These are phyloP conservation scores for Naegleria gruberi DNA, from an alignment of 208 protist species.

Conservation along the genomic window DNA sequence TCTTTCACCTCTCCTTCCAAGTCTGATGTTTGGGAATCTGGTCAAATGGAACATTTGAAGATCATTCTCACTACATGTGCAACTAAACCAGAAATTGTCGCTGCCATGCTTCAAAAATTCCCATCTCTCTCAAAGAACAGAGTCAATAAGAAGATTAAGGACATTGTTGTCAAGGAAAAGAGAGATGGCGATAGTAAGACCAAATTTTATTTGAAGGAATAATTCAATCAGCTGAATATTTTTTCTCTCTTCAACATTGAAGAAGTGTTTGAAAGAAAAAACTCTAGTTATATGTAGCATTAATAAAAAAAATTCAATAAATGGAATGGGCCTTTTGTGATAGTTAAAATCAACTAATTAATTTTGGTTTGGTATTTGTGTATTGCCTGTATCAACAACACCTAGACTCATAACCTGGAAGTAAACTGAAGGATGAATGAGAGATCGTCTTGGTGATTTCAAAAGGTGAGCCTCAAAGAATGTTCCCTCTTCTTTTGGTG, in stretches of 20 bases:
- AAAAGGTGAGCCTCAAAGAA: background rate
- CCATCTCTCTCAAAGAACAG: background rate
- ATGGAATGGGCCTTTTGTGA: too few relatives aligned
- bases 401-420: background rate
- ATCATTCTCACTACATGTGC: background rate
- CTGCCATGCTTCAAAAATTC: background rate
- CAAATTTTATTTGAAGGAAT: background rate
- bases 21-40: background rate
- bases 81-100: background rate
- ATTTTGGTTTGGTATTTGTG: too few relatives aligned
- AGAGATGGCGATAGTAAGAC: background rate
- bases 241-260: too few relatives aligned
- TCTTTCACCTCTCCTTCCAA: background rate
- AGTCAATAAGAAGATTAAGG: background rate
- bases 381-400: background rate
- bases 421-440: background rate
- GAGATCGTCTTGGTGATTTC: background rate
- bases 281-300: too few relatives aligned
- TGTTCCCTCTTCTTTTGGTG: background rate
- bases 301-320: too few relatives aligned
- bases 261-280: too few relatives aligned
- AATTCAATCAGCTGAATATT: too few relatives aligned
- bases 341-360: too few relatives aligned
- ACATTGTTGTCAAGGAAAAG: background rate
- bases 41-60: background rate